phyloP scores from a whole-genome alignment of 768 basidiomycete species.

The Rhizopogon salebrosus region DNA sequence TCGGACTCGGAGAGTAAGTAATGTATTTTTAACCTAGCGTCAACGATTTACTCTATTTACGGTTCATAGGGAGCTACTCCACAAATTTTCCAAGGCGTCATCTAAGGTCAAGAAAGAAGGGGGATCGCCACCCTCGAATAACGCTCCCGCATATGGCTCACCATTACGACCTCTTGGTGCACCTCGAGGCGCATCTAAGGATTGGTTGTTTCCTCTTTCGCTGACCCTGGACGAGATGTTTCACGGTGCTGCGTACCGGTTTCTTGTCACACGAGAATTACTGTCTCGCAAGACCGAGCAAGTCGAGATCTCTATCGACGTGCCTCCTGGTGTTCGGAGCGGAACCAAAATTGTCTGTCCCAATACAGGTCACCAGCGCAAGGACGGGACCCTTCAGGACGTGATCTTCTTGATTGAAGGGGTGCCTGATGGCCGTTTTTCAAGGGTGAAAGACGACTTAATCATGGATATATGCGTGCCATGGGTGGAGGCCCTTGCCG shows the following conservation, averaged over 20 bases:
- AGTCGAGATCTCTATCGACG: constrained; percentile 53
- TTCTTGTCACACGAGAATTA: constrained; percentile 54
- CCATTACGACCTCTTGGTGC: constrained; percentile 37
- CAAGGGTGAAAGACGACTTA: constrained; percentile 52
- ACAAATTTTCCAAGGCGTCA: constrained; percentile 19
- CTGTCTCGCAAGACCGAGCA: constrained; percentile 44
- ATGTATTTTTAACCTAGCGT: background rate
- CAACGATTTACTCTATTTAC: constrained; percentile 5
- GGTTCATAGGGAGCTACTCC: constrained; percentile 23
- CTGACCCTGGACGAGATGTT: constrained; percentile 61
- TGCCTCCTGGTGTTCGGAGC: constrained; percentile 56
- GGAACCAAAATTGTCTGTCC: constrained; percentile 59
- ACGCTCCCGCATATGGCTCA: constrained; percentile 25
- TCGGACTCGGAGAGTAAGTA: constrained; percentile 25
- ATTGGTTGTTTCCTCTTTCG: constrained; percentile 65
- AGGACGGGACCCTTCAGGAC: constrained; percentile 53
- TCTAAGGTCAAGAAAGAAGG: constrained; percentile 4
- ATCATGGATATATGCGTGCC: constrained; percentile 50
- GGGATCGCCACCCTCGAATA: constrained; percentile 8
- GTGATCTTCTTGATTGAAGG: constrained; percentile 64
- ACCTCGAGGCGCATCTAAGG: constrained; percentile 38
- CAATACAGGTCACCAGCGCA: constrained; percentile 62
- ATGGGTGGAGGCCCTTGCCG: constrained; percentile 45
- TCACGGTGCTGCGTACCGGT: constrained; percentile 48
- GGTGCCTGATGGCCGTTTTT: constrained; percentile 51